Conservation (phyloP, 345 rosid species). For the Erysimum cheiranthoides region DNA sequence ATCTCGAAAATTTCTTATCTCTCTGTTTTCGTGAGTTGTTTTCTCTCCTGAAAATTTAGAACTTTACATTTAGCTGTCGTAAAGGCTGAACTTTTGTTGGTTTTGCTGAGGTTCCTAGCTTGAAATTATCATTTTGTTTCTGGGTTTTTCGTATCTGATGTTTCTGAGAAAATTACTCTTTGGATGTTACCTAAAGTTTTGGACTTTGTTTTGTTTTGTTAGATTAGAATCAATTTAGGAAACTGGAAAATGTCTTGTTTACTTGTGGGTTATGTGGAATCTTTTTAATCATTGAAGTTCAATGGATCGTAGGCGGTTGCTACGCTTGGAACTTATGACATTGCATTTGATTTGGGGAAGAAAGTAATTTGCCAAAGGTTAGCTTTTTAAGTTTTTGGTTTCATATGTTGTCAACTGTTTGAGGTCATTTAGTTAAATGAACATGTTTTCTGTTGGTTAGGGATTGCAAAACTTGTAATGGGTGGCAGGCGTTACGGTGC, state of each 20-base stretch:
- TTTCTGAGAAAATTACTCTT: background rate
- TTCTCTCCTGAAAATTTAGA: background rate
- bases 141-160: background rate
- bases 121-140: background rate
- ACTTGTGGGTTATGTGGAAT: background rate
- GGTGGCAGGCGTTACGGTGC: conserved; percentile 92
- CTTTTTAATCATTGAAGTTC: background rate
- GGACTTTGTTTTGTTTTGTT: background rate
- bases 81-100: conserved; percentile 11
- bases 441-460: conserved; percentile 47
- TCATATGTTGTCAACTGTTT: conserved; percentile 1
- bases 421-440: background rate
- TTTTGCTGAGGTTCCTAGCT: background rate
- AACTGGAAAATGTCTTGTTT: conserved; percentile 2
- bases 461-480: conserved; percentile 80
- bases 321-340: conserved; percentile 88
- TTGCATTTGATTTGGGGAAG: conserved; percentile 87
- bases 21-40: conserved; percentile 69
- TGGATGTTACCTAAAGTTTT: background rate
- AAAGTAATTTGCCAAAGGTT: conserved; percentile 94
- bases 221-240: background rate
- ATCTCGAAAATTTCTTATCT: conserved; percentile 72
- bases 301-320: conserved; percentile 66
- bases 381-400: conserved; percentile 3
- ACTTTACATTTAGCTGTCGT: background rate